Base-by-base conservation (phyloP, 495 filamentous ascomycete genomes). In the Endocarpon pusillum region DNA sequence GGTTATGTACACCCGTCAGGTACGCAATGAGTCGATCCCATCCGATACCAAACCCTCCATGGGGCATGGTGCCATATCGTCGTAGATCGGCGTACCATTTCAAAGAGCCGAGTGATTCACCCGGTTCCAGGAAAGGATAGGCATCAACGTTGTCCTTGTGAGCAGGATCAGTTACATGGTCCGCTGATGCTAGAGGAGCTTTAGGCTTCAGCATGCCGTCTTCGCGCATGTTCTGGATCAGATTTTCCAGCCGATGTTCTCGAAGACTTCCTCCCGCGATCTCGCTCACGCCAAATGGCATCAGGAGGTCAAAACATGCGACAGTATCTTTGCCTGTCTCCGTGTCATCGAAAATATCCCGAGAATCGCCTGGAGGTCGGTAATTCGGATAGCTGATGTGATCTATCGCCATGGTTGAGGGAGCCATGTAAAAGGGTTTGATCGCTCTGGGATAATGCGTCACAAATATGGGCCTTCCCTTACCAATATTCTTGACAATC, bases 401-500 rank as follows among this genome's bases (percentile, higher is more conserved):
- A 17, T 11, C 24, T 25, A n/a, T n/a, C 10, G 32, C 20, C 23
- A 6, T 4, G 15, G 25, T 36, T 7, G 69, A 73, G 21, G 73
- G 75, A 2, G 73, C 60, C 89, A 96, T 97, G 57, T 97, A 97
- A 67, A 97, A 97, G 20, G 89, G 78, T 57, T 97, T 97, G 42
- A 87, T 67, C 24, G 62, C 55, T 38, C 66, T 68, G 6, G 89
- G 89, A 48, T 96, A 97, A 48, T 96, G 62, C 12, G 89, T 94
- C 37, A 97, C 76, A 45, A 96, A 97, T 21, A 97, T 71, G 1
- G 89, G 89, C 7, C 57, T 55, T 29, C 71, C 73, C 10, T 64
- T 46, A 44, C 81, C 78, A 34, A 94, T 55, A 10, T 55, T 63
- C 25, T 69, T 61, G 26, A 89, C 85, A 32, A 97, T 69, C 48